A percentile compares a stretch with the other conserved stretches of the same genome.
These are phyloP conservation scores for Trichophyton mentagrophytes DNA, from an alignment of 2,329 filamentous ascomycete species.

Conservation along the genomic window DNA sequence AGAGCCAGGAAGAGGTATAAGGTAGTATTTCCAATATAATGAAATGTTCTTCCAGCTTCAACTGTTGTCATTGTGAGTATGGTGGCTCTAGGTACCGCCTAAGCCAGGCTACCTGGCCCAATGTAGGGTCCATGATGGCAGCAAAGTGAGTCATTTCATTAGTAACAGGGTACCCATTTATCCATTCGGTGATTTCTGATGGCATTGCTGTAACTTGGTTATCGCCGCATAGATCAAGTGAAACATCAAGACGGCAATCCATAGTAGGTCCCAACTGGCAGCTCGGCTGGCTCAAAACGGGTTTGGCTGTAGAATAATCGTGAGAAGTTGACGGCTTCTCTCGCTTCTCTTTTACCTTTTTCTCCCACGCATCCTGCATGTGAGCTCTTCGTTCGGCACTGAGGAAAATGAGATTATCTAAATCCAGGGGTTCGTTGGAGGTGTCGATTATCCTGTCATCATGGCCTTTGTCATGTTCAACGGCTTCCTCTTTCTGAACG, in stretches of 20 bases:
- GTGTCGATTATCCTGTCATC: constrained; percentile 12
- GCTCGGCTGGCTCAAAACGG: neutral
- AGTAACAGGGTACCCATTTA: constrained; percentile 40
- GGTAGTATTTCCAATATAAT: neutral
- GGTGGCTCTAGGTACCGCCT: constrained; percentile 16
- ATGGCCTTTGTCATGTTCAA: neutral
- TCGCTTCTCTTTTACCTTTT: constrained; percentile 15
- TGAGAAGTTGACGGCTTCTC: neutral
- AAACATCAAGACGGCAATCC: neutral
- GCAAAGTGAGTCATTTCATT: constrained; percentile 49
- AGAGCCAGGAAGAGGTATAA: neutral
- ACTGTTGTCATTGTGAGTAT: neutral
- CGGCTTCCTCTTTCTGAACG: neutral
- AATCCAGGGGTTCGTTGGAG: constrained; percentile 11
- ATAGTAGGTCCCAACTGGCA: neutral
- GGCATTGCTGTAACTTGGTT: constrained; percentile 18
- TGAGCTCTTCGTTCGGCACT: constrained; percentile 25
- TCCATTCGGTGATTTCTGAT: constrained; percentile 35
- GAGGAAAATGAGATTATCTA: constrained; percentile 23
- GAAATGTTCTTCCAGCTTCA: neutral
- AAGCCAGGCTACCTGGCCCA: constrained; percentile 39
- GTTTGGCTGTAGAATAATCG: constrained; percentile 7
- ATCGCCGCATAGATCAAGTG: neutral
- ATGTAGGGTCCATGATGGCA: constrained; percentile 43
- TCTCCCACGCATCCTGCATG: constrained; percentile 30